Base-by-base conservation (phyloP, 495 filamentous ascomycete genomes). In the Penicillium manginii region DNA sequence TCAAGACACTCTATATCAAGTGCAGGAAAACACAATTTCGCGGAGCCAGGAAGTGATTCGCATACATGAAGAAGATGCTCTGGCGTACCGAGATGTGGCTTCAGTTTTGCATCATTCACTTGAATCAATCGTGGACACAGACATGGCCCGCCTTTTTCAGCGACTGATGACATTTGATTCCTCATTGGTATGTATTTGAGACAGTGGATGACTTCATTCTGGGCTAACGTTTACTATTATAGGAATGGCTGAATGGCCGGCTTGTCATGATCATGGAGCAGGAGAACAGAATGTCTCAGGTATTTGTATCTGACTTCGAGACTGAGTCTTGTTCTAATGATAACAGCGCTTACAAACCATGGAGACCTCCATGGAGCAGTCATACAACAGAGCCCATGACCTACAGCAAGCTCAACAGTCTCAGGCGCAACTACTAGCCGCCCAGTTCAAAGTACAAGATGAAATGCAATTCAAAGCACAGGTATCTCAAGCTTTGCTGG, bases 401-500 rank as follows among this genome's bases (percentile, higher is more conserved):
- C 40, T 84, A 3, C 73, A 73, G 18, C 64, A 69, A 48, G 64
- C 64, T 14, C 81, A 84, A 46, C 53, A 51, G 6, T 56, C 67
- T 29, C 78, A 82, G 42, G 66, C 69, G 7, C 66, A 81, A 54
- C 55, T 68, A 0, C 64, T 72, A 0, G 47, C 73, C 50, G 63
- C 69, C 15, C 71, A 75, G 22, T 68, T 73, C 3, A 63, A 64
- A 19, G 57, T 70, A 10, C 74, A 81, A 42, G 61, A 76, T 39
- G 62, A 56, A 6, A 64, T 77, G 12, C 64, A 76, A 40, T 57
- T 54, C 12, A 70, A 73, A 11, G 65, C 76, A 45, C 65, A 71
- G 22, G 52, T 75, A 12, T 75, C 74, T 3, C 73, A 75, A 39
- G 63, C 72, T 21, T 61, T 83, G 12, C 57, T 82, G 14, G 73